These are phyloP conservation scores for Podospora comata DNA, from an alignment of 495 filamentous ascomycete species.

Conservation along the genomic window DNA sequence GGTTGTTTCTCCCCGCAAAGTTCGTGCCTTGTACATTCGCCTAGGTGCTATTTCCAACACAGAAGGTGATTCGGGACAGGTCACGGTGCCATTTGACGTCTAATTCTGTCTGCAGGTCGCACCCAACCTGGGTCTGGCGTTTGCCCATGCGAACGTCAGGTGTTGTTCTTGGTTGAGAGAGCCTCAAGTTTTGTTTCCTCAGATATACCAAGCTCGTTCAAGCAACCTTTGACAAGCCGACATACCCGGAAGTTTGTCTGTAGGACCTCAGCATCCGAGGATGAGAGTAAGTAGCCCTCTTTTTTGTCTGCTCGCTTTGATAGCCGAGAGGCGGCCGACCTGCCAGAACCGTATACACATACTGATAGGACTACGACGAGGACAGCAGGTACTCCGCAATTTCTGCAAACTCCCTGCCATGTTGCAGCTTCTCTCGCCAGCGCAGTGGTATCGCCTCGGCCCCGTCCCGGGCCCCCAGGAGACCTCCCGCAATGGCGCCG, in stretches of 20 bases:
- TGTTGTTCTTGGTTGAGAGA: neutral
- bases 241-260: neutral
- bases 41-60: conserved; percentile 9
- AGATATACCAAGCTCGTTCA: neutral
- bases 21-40: neutral
- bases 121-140: neutral
- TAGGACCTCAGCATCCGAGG: neutral
- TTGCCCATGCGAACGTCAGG: neutral
- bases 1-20: neutral
- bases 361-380: neutral
- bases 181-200: neutral
- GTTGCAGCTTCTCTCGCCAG: conserved; percentile 35
- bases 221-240: neutral
- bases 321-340: neutral
- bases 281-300: neutral
- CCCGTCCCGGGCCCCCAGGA: conserved; percentile 34
- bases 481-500: conserved; percentile 33
- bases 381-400: conserved; percentile 21
- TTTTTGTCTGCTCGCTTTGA: neutral
- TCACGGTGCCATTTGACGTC: conserved; percentile 4
- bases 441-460: conserved; percentile 24
- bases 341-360: neutral
- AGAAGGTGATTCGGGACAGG: neutral
- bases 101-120: conserved; percentile 11
- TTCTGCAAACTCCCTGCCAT: conserved; percentile 30